A percentile compares a stretch with the other conserved stretches of the same genome.
These are phyloP conservation scores for Auriscalpium orientale DNA, from an alignment of 768 basidiomycete species.

Conservation along the genomic window DNA sequence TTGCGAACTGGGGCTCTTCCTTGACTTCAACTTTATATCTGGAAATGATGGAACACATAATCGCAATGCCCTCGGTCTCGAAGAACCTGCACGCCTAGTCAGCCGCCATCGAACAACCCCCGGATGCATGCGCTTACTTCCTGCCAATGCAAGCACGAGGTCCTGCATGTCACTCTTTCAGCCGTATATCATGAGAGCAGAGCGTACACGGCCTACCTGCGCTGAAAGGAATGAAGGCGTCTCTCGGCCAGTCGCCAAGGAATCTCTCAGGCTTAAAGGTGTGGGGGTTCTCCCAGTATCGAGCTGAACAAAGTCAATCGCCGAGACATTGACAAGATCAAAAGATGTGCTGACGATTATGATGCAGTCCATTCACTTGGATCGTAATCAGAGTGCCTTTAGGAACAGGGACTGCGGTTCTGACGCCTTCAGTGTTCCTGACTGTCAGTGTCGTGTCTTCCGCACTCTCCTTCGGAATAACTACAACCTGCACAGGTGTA, in stretches of 20 bases:
- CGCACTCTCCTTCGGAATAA: slow-evolving; percentile 36
- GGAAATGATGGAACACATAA: slow-evolving; percentile 37
- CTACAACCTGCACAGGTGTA: slow-evolving; percentile 27
- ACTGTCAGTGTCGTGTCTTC: slow-evolving; percentile 39
- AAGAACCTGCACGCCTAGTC: slow-evolving; percentile 29
- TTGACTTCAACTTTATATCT: slow-evolving; percentile 40
- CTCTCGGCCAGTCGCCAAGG: slow-evolving; percentile 23
- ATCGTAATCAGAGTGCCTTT: slow-evolving; percentile 32
- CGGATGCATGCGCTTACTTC: slow-evolving; percentile 1
- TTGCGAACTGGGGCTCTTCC: slow-evolving; percentile 38
- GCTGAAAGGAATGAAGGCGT: slow-evolving; percentile 27
- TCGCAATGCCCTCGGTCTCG: slow-evolving; percentile 41
- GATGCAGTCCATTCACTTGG: slow-evolving; percentile 35
- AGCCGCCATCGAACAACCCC: neutral
- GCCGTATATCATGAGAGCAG: neutral
- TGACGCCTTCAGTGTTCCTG: slow-evolving; percentile 30
- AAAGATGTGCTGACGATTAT: slow-evolving; percentile 33
- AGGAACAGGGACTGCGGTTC: slow-evolving; percentile 33
- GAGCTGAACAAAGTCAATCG: slow-evolving; percentile 29
- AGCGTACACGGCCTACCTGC: slow-evolving; percentile 7
- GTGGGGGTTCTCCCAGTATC: slow-evolving; percentile 48
- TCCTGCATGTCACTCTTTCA: slow-evolving; percentile 1
- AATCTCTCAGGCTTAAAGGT: slow-evolving; percentile 34
- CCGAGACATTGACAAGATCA: neutral
- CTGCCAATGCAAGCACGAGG: slow-evolving; percentile 17